A percentile compares a stretch with the other conserved stretches of the same genome.
Evolutionary conservation across 805 yeast genomes (phyloP).

Genomic region (Hanseniaspora mollemarum): DNA sequence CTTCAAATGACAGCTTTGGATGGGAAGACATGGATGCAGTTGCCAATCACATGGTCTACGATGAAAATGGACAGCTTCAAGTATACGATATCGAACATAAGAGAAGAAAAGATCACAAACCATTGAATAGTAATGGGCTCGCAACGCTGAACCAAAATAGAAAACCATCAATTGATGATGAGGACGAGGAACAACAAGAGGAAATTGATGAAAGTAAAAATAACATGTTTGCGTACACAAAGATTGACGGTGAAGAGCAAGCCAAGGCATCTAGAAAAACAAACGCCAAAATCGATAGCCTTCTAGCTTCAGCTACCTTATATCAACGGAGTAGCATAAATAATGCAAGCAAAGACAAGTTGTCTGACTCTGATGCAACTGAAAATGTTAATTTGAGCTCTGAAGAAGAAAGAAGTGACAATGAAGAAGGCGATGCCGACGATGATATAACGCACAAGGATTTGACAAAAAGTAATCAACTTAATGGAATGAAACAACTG

Average conservation of each 20-base stretch:
- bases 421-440: conserved; percentile 14
- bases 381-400: conserved; percentile 23
- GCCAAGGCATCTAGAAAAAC: conserved; percentile 53
- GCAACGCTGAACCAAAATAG: conserved; percentile 17
- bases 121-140: not conserved
- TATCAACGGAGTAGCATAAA: conserved; percentile 22
- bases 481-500: conserved; percentile 70
- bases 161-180: conserved; percentile 26
- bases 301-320: conserved; percentile 33
- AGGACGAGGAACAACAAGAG: conserved; percentile 17
- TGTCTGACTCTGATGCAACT: no score
- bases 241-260: conserved; percentile 78
- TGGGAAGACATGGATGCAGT: conserved; percentile 88
- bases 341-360: no score
- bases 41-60: conserved; percentile 64
- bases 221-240: conserved; percentile 60
- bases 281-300: conserved; percentile 46
- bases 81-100: conserved; percentile 23
- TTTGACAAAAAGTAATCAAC: conserved; percentile 36
- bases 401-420: conserved; percentile 30
- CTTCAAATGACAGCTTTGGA: conserved; percentile 35
- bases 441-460: conserved; percentile 27
- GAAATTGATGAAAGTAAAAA: conserved; percentile 20
- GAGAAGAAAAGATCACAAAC: not conserved
- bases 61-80: conserved; percentile 62